Evolutionary conservation across 306 rosid species (phyloP), one percentile per base, ranked within the genome.

Genomic region (Cicer bijugum): DNA sequence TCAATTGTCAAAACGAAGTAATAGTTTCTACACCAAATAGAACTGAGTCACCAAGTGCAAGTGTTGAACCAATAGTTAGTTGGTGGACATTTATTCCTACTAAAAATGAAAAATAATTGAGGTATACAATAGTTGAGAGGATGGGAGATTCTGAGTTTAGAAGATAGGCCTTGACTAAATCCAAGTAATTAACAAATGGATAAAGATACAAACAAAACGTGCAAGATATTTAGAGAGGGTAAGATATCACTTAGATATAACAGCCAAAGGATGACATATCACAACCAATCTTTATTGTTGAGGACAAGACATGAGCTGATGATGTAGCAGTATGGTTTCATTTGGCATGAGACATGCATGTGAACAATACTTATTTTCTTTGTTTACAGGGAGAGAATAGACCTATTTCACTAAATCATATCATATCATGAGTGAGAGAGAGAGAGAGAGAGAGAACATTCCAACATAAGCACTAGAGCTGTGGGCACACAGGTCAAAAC

Each of bases 231-330:
- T 58, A 73, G 83, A 82, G 78, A 80, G 85, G 75, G 67, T 51
- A 17, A 76, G 82, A 75, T 65, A 79, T 75, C 76, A 72, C 46
- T 38, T 66, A 59, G 65, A 75, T 63, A 67, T 75, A 57, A 75
- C 42, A 62, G 58, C 86, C 83, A 70, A 59, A 72, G 83, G 75
- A 53, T 79, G 84, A 50, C 58, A 66, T 68, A 56, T 72, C 82
- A 71, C 48, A 72, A 60, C 78, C 33, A 57, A 78, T 65, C 75
- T 71, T 63, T 69, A 84, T 75, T 81, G 88, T 59, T 80, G 83
- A 88, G 67, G 90, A 92, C 96, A 88, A 86, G 82, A 79, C 84
- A 90, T 64, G 80, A 71, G 72, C 61, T 64, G 85, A 81, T 81
- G 80, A 82, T 85, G 82, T 45, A 62, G 82, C 75, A 74, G 19